These are phyloP conservation scores for Odontarrhena argentea DNA, from an alignment of 345 rosid genomes.

Conservation along the genomic window DNA sequence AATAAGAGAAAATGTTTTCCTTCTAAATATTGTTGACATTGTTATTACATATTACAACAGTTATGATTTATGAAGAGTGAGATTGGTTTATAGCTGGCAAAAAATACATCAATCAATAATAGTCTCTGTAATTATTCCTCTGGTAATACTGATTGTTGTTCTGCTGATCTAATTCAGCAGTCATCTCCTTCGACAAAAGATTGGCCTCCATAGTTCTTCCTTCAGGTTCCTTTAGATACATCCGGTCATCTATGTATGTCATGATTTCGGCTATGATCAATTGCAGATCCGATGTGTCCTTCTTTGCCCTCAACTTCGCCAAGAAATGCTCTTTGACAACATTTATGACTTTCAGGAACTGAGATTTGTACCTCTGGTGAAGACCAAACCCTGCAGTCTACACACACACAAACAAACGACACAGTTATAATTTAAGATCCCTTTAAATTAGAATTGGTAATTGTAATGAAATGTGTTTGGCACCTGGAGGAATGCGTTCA, in stretches of 20 bases:
- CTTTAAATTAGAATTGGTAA: not conserved
- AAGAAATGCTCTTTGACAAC: conserved; percentile 60
- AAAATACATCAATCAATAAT: conserved; percentile 7
- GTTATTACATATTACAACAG: not conserved
- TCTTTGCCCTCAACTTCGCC: conserved; percentile 49
- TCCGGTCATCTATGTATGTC: conserved; percentile 61
- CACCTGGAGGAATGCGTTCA: conserved; percentile 58
- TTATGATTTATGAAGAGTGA: not conserved
- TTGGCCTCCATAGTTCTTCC: conserved; percentile 54
- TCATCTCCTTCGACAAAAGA: conserved; percentile 49
- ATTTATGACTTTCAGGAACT: conserved; percentile 65
- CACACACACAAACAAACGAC: conserved; percentile 15
- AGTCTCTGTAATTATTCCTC: conserved; percentile 11
- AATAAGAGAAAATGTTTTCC: no score
- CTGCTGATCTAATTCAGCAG: conserved; percentile 39
- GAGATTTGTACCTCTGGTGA: conserved; percentile 59
- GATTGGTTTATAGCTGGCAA: not conserved
- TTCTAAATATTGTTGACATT: conserved; percentile 15
- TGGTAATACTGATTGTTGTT: conserved; percentile 37
- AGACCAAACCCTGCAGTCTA: conserved; percentile 87
- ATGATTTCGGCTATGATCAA: conserved; percentile 51
- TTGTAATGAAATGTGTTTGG: not conserved
- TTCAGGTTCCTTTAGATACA: conserved; percentile 66
- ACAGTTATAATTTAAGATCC: not conserved
- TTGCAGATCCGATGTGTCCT: conserved; percentile 50